Evolutionary conservation across 139 green algal genomes (phyloP).

Genomic region (Chlorella sp.): DNA sequence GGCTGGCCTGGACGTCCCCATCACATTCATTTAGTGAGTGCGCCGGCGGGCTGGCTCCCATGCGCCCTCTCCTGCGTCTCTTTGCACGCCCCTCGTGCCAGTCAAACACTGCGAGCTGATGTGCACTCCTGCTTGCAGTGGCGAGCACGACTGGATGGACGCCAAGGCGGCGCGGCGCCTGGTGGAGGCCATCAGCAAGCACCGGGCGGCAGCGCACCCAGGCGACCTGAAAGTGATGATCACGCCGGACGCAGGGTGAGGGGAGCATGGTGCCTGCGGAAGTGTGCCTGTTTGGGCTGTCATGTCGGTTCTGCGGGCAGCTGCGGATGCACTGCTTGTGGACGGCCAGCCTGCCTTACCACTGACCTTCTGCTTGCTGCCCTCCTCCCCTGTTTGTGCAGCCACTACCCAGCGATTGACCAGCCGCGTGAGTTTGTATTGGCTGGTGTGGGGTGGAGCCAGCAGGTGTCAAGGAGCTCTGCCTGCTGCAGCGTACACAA

Average conservation of each 20-base stretch:
- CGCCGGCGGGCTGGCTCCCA: background rate
- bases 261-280: too few relatives aligned
- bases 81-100: background rate
- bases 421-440: constrained; percentile 49
- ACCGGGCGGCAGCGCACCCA: background rate
- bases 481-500: background rate
- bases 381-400: too few relatives aligned
- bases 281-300: too few relatives aligned
- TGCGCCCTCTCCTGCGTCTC: too few relatives aligned
- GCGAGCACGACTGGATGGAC: constrained; percentile 86
- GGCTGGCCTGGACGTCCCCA: constrained; percentile 62
- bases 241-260: constrained; percentile 19
- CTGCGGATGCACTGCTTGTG: too few relatives aligned
- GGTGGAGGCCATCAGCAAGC: constrained; percentile 7
- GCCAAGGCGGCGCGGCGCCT: constrained; percentile 33
- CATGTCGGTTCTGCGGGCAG: too few relatives aligned
- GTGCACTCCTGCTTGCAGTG: constrained; percentile 67
- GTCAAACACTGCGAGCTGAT: background rate
- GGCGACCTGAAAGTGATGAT: constrained; percentile 43
- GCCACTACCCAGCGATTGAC: constrained; percentile 84
- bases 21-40: constrained; percentile 55
- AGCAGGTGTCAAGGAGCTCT: background rate
- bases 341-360: too few relatives aligned
- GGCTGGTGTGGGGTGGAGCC: background rate
- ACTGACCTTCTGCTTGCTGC: too few relatives aligned